phyloP scores from a whole-genome alignment of 192 early-diverging fungal species.

The Entomortierella parvispora region DNA sequence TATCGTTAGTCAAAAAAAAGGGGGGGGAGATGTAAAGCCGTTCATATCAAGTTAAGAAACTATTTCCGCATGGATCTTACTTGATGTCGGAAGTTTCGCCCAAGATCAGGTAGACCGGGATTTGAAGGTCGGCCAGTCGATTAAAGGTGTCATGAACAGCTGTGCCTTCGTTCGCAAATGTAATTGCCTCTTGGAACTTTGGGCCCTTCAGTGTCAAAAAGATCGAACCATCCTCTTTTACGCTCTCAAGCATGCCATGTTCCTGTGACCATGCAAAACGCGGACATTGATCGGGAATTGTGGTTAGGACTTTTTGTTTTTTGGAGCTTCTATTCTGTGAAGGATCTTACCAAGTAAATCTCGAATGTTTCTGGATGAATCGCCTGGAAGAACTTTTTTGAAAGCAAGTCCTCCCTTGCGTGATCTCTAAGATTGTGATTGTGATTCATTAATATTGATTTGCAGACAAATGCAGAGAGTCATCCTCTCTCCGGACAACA shows the following conservation, averaged over 20 bases:
- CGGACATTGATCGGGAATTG: background rate
- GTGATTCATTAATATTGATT: background rate
- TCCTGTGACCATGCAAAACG: constrained; percentile 42
- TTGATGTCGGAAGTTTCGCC: constrained; percentile 46
- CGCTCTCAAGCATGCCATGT: constrained; percentile 54
- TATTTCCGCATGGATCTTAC: constrained; percentile 32
- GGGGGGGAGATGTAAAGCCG: background rate
- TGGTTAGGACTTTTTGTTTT: no score
- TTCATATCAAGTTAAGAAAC: background rate
- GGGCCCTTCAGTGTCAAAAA: constrained; percentile 53
- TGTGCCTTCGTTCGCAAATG: constrained; percentile 18
- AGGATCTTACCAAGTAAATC: constrained; percentile 58
- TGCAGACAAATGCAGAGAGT: background rate
- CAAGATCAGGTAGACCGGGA: constrained; percentile 55
- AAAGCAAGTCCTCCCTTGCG: constrained; percentile 19
- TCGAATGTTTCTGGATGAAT: constrained; percentile 64
- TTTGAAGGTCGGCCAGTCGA: constrained; percentile 30
- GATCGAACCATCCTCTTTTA: constrained; percentile 42
- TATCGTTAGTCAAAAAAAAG: background rate
- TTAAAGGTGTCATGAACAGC: constrained; percentile 31
- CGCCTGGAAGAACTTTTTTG: constrained; percentile 46
- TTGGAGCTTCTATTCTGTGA: background rate
- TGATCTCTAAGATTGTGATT: constrained; percentile 34
- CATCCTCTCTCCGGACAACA: background rate
- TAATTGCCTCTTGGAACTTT: constrained; percentile 58